These are phyloP conservation scores for Geranomyces michiganensis DNA, from an alignment of 192 early-diverging fungal species.

Conservation along the genomic window DNA sequence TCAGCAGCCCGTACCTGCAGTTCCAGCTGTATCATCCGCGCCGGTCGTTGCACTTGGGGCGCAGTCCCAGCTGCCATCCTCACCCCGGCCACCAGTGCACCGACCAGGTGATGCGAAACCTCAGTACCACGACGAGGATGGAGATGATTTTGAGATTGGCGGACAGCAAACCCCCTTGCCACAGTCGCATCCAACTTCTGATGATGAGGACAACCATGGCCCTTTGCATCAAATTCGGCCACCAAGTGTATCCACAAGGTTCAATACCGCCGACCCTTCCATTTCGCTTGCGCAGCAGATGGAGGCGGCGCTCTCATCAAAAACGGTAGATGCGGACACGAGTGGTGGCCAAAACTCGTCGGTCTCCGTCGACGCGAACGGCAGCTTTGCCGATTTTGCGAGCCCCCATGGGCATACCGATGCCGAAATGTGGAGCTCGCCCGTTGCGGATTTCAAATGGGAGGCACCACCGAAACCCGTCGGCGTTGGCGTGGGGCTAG, in stretches of 20 bases:
- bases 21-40: too few relatives aligned
- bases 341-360: too few relatives aligned
- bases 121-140: neutral
- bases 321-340: neutral
- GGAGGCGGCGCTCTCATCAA: constrained; percentile 13
- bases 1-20: too few relatives aligned
- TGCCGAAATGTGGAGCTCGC: constrained; percentile 4
- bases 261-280: constrained; percentile 14
- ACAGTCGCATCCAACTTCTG: neutral
- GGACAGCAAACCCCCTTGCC: too few relatives aligned
- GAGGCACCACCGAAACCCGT: neutral
- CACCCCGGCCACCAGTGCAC: too few relatives aligned
- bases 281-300: constrained; percentile 25
- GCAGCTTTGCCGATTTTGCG: neutral
- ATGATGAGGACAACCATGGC: neutral
- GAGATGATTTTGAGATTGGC: constrained; percentile 8
- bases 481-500: neutral
- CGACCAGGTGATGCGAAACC: neutral
- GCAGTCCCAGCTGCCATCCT: too few relatives aligned
- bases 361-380: neutral
- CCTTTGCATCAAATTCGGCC: neutral
- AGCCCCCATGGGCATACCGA: neutral
- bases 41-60: too few relatives aligned
- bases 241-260: neutral
- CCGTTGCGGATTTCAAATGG: constrained; percentile 1